A percentile compares a stretch with the other conserved stretches of the same genome.
Conservation (phyloP, 371 early-diverging fungal species). For the Massospora cicadina region DNA sequence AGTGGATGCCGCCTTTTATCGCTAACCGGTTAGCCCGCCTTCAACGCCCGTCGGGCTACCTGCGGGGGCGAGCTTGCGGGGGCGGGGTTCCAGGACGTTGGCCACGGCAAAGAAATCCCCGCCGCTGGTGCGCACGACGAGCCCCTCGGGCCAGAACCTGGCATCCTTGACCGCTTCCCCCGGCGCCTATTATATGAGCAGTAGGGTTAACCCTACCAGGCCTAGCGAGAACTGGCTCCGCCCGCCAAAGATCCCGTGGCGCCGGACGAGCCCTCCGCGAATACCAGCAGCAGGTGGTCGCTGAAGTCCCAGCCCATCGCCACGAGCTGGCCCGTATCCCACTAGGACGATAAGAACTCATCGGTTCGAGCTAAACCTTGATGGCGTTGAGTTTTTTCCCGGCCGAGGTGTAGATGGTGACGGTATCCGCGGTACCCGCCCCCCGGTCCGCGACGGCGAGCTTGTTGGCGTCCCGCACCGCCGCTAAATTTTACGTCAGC, state of each 20-base stretch:
- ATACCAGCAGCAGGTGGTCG: conserved; percentile 72
- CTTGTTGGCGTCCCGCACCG: neutral
- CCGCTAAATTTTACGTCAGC: neutral
- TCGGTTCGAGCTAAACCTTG: neutral
- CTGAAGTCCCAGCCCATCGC: conserved; percentile 76
- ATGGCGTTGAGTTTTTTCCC: neutral
- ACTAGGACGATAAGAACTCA: conserved; percentile 22
- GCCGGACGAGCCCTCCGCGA: conserved; percentile 66
- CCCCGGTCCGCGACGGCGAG: neutral
- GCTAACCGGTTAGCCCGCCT: conserved; percentile 10
- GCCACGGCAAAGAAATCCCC: conserved; percentile 61
- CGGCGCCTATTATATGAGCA: conserved; percentile 27
- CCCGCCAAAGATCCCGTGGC: conserved; percentile 66
- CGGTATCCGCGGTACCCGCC: neutral
- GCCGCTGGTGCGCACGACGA: conserved; percentile 76
- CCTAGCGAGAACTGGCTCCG: conserved; percentile 69
- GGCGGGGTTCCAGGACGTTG: conserved; percentile 70
- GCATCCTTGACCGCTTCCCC: conserved; percentile 63
- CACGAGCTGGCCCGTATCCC: conserved; percentile 79
- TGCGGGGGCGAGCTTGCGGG: conserved; percentile 26
- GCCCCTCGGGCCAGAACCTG: conserved; percentile 69
- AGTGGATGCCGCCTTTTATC: conserved; percentile 45
- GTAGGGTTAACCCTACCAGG: conserved; percentile 20
- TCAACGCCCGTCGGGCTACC: neutral
- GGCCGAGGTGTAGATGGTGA: neutral